Evolutionary conservation across 495 filamentous ascomycete species (phyloP).

Genomic region (Podospora fimiseda): DNA sequence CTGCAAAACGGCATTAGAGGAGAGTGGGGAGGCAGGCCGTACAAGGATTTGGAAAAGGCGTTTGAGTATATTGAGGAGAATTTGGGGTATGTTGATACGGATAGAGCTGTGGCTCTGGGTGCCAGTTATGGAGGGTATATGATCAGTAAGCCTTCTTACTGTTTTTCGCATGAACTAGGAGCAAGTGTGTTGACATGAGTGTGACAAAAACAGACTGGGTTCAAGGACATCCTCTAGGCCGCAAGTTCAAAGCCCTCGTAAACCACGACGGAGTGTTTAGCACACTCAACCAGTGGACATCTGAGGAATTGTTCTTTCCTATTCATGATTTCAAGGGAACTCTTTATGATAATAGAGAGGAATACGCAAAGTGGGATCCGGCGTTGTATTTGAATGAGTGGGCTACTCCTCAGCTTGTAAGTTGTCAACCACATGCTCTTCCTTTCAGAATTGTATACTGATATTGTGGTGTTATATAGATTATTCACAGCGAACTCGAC

Average conservation of each 20-base stretch:
- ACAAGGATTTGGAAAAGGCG: constrained; percentile 72
- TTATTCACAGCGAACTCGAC: constrained; percentile 90
- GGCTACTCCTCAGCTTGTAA: constrained; percentile 70
- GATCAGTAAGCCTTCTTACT: constrained; percentile 49
- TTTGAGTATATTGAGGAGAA: constrained; percentile 71
- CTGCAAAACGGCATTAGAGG: constrained; percentile 70
- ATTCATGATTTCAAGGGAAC: constrained; percentile 75
- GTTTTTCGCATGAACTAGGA: background rate
- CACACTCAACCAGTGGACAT: constrained; percentile 64
- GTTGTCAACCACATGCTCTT: constrained; percentile 4
- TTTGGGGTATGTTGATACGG: constrained; percentile 67
- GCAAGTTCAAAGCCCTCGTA: constrained; percentile 83
- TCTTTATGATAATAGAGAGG: constrained; percentile 64
- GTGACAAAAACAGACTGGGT: constrained; percentile 53
- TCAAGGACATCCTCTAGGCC: constrained; percentile 60
- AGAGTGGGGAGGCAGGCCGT: constrained; percentile 74
- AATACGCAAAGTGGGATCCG: constrained; percentile 81
- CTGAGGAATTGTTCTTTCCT: constrained; percentile 86
- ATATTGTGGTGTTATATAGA: constrained; percentile 20
- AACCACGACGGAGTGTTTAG: constrained; percentile 89
- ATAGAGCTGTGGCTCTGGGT: constrained; percentile 71
- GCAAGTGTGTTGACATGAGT: no score
- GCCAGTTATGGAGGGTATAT: constrained; percentile 86
- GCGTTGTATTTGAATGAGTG: constrained; percentile 58
- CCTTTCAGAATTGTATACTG: background rate